Percentiles rank a stretch among this genome's conserved stretches.
Evolutionary conservation across 257 asterid genomes (phyloP).

Genomic region (Gynochthodes officinalis): DNA sequence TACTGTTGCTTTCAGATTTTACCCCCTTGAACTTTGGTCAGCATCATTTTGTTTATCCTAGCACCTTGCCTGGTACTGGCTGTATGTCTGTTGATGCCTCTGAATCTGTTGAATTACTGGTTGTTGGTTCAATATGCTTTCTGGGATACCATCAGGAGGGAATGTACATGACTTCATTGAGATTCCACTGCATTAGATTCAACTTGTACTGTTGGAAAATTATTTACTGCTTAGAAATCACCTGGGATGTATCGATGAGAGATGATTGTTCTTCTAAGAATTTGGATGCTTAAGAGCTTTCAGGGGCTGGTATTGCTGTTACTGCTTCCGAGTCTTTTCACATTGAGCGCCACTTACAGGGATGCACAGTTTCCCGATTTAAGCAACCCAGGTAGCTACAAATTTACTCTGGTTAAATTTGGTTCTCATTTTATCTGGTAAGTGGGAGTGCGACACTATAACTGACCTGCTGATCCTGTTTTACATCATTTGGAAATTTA

Average conservation of each 20-base stretch:
- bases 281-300: slow-evolving; percentile 30
- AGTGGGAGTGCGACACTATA: too few species aligned
- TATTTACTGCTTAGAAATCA: slow-evolving; percentile 33
- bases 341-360: too few species aligned
- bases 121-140: slow-evolving; percentile 31
- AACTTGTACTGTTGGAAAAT: slow-evolving; percentile 33
- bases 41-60: slow-evolving; percentile 8
- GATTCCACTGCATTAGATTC: slow-evolving; percentile 31
- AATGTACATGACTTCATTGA: slow-evolving; percentile 34
- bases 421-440: too few species aligned
- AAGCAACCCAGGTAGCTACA: not conserved
- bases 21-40: slow-evolving; percentile 3
- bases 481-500: not conserved
- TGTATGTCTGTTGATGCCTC: slow-evolving; percentile 24
- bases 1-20: slow-evolving; percentile 16
- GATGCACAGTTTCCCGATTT: too few species aligned
- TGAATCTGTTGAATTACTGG: slow-evolving; percentile 21
- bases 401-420: too few species aligned
- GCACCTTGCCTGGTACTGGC: slow-evolving; percentile 14
- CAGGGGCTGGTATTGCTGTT: slow-evolving; percentile 37
- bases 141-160: slow-evolving; percentile 38
- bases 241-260: slow-evolving; percentile 26
- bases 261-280: slow-evolving; percentile 28
- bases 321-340: slow-evolving; percentile 39
- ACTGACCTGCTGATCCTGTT: not conserved